These are phyloP conservation scores for Conoideocrella luteorostrata DNA, from an alignment of 2,329 filamentous ascomycete genomes.

Conservation along the genomic window DNA sequence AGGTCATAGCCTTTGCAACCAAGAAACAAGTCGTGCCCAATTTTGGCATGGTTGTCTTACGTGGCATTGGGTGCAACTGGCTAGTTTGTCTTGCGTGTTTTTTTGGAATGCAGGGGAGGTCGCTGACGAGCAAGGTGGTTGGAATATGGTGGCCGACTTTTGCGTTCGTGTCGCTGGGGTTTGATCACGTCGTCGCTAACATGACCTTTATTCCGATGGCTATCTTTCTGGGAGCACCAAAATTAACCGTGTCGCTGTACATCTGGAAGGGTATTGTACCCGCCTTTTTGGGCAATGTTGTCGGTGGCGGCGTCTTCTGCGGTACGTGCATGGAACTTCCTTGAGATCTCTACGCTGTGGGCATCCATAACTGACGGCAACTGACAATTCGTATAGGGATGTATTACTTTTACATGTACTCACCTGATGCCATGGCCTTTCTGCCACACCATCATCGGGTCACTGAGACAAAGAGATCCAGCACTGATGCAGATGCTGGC, in stretches of 20 bases:
- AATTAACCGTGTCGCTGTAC: conserved; percentile 41
- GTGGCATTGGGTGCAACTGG: conserved; percentile 52
- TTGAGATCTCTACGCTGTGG: no score
- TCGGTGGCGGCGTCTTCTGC: conserved; percentile 47
- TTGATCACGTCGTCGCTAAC: conserved; percentile 53
- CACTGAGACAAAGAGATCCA: no score
- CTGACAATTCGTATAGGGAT: no score
- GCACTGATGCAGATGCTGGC: no score
- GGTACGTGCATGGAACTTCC: no score
- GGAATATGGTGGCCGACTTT: conserved; percentile 52
- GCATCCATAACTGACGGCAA: no score
- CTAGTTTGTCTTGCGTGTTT: conserved; percentile 49
- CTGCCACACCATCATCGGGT: no score
- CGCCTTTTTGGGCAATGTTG: conserved; percentile 43
- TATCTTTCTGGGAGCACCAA: conserved; percentile 40
- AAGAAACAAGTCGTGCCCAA: conserved; percentile 41
- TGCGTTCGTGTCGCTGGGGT: conserved; percentile 44
- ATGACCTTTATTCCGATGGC: conserved; percentile 48
- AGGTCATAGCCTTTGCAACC: conserved; percentile 38
- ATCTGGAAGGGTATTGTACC: conserved; percentile 54
- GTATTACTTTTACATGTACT: no score
- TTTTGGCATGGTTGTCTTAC: conserved; percentile 47
- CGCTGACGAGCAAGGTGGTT: conserved; percentile 45
- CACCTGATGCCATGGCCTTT: no score
- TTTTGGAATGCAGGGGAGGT: conserved; percentile 39